These are phyloP conservation scores for Aspergillus costaricaensis DNA, from an alignment of 2,329 filamentous ascomycete species.

Conservation along the genomic window DNA sequence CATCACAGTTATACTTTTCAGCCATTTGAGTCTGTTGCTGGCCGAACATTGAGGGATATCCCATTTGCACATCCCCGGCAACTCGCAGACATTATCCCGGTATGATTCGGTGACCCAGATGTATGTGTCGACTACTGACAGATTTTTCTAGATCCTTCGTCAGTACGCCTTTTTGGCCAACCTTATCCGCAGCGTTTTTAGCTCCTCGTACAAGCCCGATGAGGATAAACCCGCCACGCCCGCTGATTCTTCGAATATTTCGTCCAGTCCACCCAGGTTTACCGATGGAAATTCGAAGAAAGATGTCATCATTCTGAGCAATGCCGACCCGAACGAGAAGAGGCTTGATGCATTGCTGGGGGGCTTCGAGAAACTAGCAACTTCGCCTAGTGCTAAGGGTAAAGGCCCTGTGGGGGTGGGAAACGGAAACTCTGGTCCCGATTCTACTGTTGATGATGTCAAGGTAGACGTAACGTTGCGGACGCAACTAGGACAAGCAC, in stretches of 20 bases:
- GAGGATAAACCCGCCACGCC: slow-evolving; percentile 11
- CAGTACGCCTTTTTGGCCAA: slow-evolving; percentile 48
- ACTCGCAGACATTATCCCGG: slow-evolving; percentile 46
- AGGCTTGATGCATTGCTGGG: slow-evolving; percentile 60
- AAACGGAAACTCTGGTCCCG: slow-evolving; percentile 2
- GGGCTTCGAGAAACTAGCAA: slow-evolving; percentile 11
- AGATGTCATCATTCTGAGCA: slow-evolving; percentile 38
- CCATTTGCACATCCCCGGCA: slow-evolving; percentile 50
- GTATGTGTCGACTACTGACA: neutral
- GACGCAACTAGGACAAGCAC: slow-evolving; percentile 41
- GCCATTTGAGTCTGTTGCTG: slow-evolving; percentile 43
- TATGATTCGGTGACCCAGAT: slow-evolving; percentile 22
- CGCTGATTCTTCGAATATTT: slow-evolving; percentile 6
- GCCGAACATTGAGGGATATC: slow-evolving; percentile 44
- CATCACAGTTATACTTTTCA: slow-evolving; percentile 49
- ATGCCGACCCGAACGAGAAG: slow-evolving; percentile 44
- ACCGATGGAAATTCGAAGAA: slow-evolving; percentile 17
- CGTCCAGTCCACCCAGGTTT: slow-evolving; percentile 6
- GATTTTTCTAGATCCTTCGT: slow-evolving; percentile 38
- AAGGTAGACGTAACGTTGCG: slow-evolving; percentile 43
- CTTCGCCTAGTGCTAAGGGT: slow-evolving; percentile 2
- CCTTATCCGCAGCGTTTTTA: slow-evolving; percentile 41
- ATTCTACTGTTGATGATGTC: slow-evolving; percentile 23
- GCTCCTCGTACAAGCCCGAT: slow-evolving; percentile 21
- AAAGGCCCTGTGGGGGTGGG: slow-evolving; percentile 1